Conservation (phyloP, 352 stramenopile species). For the Globisporangium abappressorium region DNA sequence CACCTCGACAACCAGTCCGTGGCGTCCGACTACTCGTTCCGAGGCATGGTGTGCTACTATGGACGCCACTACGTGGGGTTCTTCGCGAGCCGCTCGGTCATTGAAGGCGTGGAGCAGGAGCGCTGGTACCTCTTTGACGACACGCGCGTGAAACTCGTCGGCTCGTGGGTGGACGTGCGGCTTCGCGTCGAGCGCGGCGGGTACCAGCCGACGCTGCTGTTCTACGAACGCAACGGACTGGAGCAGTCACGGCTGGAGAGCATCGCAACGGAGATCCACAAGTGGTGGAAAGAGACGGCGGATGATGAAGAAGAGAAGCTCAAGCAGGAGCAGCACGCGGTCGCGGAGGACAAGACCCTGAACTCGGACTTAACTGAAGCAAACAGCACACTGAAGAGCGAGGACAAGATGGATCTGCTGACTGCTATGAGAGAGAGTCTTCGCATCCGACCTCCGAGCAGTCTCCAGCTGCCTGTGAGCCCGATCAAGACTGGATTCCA, state of each 20-base stretch:
- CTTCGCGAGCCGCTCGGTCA: conserved; percentile 66
- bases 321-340: background rate
- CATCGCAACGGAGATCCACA: conserved; percentile 66
- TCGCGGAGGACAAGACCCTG: conserved; percentile 6
- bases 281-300: conserved; percentile 65
- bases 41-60: conserved; percentile 86
- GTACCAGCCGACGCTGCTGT: conserved; percentile 81
- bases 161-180: conserved; percentile 69
- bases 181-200: conserved; percentile 68
- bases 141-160: conserved; percentile 74
- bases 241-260: conserved; percentile 59
- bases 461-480: conserved; percentile 32
- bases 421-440: conserved; percentile 14
- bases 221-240: conserved; percentile 77
- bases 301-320: conserved; percentile 22
- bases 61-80: conserved; percentile 84
- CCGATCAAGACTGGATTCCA: conserved; percentile 36
- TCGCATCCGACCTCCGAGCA: conserved; percentile 1
- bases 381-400: conserved; percentile 17
- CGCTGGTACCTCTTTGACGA: conserved; percentile 85
- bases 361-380: background rate
- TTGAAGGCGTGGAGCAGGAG: conserved; percentile 49
- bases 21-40: conserved; percentile 59
- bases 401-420: conserved; percentile 16
- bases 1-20: conserved; percentile 41